Evolutionary conservation across 2,329 filamentous ascomycete genomes (phyloP).

Genomic region (Colletotrichum liaoningense): DNA sequence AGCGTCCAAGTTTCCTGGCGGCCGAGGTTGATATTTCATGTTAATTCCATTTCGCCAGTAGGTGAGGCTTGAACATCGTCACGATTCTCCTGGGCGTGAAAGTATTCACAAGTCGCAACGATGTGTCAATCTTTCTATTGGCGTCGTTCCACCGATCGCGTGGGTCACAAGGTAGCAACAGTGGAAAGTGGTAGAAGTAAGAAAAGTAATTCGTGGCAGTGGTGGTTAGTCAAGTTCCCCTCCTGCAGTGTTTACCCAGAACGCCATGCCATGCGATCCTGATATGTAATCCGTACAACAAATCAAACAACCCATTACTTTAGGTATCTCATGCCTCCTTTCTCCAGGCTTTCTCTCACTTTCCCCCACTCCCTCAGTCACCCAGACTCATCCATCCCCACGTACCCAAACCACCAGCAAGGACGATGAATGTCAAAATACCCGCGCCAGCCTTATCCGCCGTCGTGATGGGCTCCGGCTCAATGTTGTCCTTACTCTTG

Average conservation of each 20-base stretch:
- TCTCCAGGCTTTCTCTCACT: not conserved
- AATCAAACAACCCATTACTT: conserved; percentile 12
- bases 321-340: not conserved
- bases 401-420: conserved; percentile 53
- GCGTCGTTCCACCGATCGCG: not conserved
- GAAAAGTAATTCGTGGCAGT: not conserved
- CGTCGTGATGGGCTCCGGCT: conserved; percentile 50
- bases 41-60: not conserved
- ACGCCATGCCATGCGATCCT: conserved; percentile 35
- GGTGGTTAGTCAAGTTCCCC: not conserved
- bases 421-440: conserved; percentile 58
- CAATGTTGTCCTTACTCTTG: conserved; percentile 44
- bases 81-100: not conserved
- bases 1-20: not conserved
- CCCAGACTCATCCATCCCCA: conserved; percentile 62
- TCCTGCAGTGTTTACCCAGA: conserved; percentile 16
- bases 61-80: not conserved
- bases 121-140: not conserved
- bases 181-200: not conserved
- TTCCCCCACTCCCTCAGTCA: not conserved
- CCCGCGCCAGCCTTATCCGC: conserved; percentile 61
- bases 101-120: not conserved
- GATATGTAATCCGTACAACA: conserved; percentile 25
- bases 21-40: not conserved
- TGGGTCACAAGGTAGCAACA: not conserved